These are phyloP conservation scores for Emmonsiellopsis sp. DNA, from an alignment of 2,329 filamentous ascomycete genomes.

Conservation along the genomic window DNA sequence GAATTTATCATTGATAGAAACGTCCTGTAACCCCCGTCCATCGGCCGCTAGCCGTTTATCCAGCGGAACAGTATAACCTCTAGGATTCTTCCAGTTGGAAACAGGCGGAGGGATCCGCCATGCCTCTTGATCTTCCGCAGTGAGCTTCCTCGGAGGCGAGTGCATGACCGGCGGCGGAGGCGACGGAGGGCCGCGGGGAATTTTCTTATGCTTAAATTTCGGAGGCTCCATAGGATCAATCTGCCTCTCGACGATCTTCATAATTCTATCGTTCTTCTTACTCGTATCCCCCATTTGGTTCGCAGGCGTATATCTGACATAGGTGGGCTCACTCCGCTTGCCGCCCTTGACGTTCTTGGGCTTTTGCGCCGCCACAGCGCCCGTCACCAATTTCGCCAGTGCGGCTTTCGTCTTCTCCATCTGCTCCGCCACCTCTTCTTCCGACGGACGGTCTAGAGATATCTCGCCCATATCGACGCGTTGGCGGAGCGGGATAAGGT, in stretches of 20 bases:
- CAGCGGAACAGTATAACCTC: slow-evolving; percentile 90
- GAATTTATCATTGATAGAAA: slow-evolving; percentile 97
- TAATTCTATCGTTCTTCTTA: slow-evolving; percentile 86
- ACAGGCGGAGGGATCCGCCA: slow-evolving; percentile 89
- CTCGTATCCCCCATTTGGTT: slow-evolving; percentile 88
- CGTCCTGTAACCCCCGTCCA: slow-evolving; percentile 81
- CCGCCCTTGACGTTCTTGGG: slow-evolving; percentile 87
- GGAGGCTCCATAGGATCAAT: slow-evolving; percentile 93
- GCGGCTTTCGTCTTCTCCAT: slow-evolving; percentile 84
- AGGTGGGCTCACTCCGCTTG: slow-evolving; percentile 76
- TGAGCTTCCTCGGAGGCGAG: slow-evolving; percentile 87
- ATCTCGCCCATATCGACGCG: slow-evolving; percentile 88
- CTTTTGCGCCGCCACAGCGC: slow-evolving; percentile 83
- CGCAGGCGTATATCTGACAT: slow-evolving; percentile 88
- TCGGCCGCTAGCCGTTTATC: slow-evolving; percentile 94
- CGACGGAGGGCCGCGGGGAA: slow-evolving; percentile 81
- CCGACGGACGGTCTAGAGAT: slow-evolving; percentile 70
- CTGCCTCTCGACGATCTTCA: slow-evolving; percentile 95
- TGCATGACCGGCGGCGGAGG: slow-evolving; percentile 93
- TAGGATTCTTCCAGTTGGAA: slow-evolving; percentile 99
- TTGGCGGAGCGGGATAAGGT: slow-evolving; percentile 87
- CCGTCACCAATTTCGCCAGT: slow-evolving; percentile 68
- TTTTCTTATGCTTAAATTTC: slow-evolving; percentile 99
- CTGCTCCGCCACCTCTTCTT: slow-evolving; percentile 74
- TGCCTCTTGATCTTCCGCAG: slow-evolving; percentile 91